A percentile compares a stretch with the other conserved stretches of the same genome.
These are phyloP conservation scores for Phytomonas francai DNA, from an alignment of 208 protist genomes.

Conservation along the genomic window DNA sequence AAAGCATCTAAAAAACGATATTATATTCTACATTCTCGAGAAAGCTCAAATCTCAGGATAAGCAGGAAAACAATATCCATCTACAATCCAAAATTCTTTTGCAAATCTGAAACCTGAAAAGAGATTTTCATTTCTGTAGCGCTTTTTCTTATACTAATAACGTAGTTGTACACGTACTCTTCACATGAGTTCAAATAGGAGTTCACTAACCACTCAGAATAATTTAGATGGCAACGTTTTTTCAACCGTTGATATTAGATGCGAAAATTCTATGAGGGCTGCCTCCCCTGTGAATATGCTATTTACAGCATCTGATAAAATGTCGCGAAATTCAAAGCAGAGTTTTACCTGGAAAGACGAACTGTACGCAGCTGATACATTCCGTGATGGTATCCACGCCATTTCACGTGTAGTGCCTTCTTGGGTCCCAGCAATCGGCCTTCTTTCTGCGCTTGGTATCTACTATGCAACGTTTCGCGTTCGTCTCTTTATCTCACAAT, in stretches of 20 bases:
- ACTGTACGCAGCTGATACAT: constrained; percentile 57
- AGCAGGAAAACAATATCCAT: not conserved
- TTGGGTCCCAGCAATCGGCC: constrained; percentile 57
- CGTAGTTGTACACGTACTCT: not conserved
- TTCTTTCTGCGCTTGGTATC: constrained; percentile 24
- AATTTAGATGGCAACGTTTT: not conserved
- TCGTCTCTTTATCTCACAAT: constrained; percentile 62
- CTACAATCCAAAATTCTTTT: not conserved
- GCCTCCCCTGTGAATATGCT: not conserved
- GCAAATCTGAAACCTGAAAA: not conserved
- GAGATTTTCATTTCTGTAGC: not conserved
- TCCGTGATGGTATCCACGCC: constrained; percentile 33
- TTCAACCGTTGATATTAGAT: not conserved
- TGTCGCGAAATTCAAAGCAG: not conserved
- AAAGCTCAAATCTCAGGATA: not conserved
- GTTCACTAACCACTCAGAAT: not conserved
- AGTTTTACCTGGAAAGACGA: constrained; percentile 22
- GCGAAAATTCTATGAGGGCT: not conserved
- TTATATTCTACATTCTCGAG: not conserved
- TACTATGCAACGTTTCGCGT: constrained; percentile 66
- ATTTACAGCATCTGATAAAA: not conserved
- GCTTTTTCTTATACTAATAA: not conserved
- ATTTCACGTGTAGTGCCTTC: constrained; percentile 48
- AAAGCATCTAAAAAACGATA: not conserved
- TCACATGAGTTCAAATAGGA: constrained; percentile 1